Evolutionary conservation across 257 asterid species (phyloP), one percentile per base, ranked within the genome.

Genomic region (Scutellaria galericulata): DNA sequence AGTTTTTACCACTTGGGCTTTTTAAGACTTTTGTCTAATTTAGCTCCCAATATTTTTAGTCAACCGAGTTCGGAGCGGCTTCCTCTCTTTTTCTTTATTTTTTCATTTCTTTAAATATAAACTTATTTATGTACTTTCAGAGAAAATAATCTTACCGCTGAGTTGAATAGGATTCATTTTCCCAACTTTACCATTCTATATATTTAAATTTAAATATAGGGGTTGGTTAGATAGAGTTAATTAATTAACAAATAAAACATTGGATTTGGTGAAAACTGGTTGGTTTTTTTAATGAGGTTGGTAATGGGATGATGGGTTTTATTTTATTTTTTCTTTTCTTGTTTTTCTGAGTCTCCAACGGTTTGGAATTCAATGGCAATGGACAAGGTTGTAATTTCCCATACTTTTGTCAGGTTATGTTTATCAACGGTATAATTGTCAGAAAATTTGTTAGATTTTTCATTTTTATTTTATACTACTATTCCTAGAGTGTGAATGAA

Each of bases 371-470:
- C 13, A 71, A 37, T 51, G 53, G 39, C 42, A n/a, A 27, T 7
- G 57, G 66, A 20, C 66, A 72, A 70, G 53, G 13, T 69, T 69
- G 75, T 80, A 70, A 54, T 44, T 57, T 72, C 53, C 57, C 35
- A 52, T 61, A n/a, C 13, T 44, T 22, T 63, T 45, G 64, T 51
- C 31, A 48, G 41, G 13, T 35, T 13, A 31, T 15, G 62, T 67
- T 31, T 8, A 14, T 11, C 75, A 61, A 72, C 77, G 62, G 52
- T 50, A 10, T 47, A 5, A 46, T 47, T 24, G 68, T 24, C 27
- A 24, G 27, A 24, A 24, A 24, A 24, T 24, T 24, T 24, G 27
- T 24, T 24, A 24, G 27, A 2, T 24, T 24, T 24, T 24, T 24
- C 27, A 24, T 24, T 24, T 24, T 24, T 24, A 31, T 31, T 31